These are phyloP conservation scores for Stachybotrys chlorohalonatus DNA, from an alignment of 2,329 filamentous ascomycete genomes.

Conservation along the genomic window DNA sequence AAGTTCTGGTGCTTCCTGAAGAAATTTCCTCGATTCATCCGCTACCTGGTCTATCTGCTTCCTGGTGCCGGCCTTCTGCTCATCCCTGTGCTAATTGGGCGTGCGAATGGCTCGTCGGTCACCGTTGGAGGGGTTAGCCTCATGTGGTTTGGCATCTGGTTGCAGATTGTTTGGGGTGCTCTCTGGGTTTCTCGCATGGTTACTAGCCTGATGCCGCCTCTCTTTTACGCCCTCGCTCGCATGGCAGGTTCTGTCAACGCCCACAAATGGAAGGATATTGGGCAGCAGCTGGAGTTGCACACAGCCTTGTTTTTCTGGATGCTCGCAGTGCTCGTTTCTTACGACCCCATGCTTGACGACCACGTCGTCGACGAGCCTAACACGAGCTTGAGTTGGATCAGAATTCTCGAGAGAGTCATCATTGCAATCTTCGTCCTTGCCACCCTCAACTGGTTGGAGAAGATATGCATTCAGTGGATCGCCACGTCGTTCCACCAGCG, in stretches of 20 bases:
- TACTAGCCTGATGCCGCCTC: conserved; percentile 38
- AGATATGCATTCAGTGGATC: conserved; percentile 90
- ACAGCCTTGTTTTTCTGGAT: conserved; percentile 88
- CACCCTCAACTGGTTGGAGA: conserved; percentile 77
- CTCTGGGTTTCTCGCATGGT: conserved; percentile 66
- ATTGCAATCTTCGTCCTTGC: conserved; percentile 74
- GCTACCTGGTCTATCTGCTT: conserved; percentile 39
- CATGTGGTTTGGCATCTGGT: conserved; percentile 91
- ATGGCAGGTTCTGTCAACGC: conserved; percentile 72
- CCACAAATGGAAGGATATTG: conserved; percentile 91
- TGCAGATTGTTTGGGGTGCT: conserved; percentile 87
- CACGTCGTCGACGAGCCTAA: conserved; percentile 24
- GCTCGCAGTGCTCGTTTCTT: conserved; percentile 77
- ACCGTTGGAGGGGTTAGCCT: conserved; percentile 62
- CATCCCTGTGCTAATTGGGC: conserved; percentile 36
- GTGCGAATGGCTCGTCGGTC: conserved; percentile 25
- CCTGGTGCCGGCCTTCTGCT: conserved; percentile 35
- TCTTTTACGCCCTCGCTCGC: conserved; percentile 49
- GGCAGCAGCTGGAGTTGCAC: conserved; percentile 74
- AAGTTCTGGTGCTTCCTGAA: conserved; percentile 35
- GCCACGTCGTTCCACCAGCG: conserved; percentile 86
- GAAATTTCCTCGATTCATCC: conserved; percentile 40
- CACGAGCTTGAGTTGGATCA: conserved; percentile 59
- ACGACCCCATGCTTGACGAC: conserved; percentile 67
- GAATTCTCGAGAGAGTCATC: conserved; percentile 74